A percentile compares a stretch with the other conserved stretches of the same genome.
These are phyloP conservation scores for Chlamydomonas incerta DNA, from an alignment of 139 green algal genomes.

Conservation along the genomic window DNA sequence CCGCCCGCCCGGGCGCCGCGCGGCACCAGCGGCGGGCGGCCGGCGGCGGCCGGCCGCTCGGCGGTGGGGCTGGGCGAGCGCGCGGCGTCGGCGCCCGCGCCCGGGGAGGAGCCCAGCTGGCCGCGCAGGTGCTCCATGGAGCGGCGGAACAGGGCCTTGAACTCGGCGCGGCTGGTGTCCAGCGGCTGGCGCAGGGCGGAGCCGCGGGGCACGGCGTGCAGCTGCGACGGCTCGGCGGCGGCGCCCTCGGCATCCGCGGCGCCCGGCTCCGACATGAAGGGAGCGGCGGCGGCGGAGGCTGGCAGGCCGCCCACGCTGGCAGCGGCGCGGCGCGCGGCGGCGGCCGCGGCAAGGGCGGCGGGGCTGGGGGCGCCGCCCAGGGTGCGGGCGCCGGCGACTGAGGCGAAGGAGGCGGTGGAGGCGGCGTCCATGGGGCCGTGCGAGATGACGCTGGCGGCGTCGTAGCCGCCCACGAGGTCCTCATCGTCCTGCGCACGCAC, in stretches of 20 bases:
- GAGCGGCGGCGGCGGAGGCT: neutral
- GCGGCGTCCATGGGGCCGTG: neutral
- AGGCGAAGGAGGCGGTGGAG: neutral
- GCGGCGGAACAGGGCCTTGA: constrained; percentile 40
- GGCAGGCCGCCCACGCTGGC: neutral
- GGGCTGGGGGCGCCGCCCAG: no score
- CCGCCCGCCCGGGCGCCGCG: neutral
- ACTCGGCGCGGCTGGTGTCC: neutral
- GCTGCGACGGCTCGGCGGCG: no score
- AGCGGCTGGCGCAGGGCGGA: constrained; percentile 15
- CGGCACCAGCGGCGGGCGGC: no score
- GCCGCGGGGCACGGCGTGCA: neutral
- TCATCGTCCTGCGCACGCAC: neutral
- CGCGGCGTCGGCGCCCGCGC: neutral
- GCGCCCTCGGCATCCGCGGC: neutral
- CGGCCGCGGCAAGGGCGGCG: neutral
- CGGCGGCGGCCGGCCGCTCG: no score
- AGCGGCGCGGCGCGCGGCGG: neutral
- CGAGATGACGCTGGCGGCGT: constrained; percentile 6
- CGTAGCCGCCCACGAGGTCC: neutral
- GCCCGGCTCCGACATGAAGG: neutral
- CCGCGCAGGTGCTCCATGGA: constrained; percentile 39
- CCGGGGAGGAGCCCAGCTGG: neutral
- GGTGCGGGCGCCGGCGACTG: no score
- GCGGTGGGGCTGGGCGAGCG: neutral